A percentile compares a stretch with the other conserved stretches of the same genome.
These are phyloP conservation scores for Buxus sempervirens DNA, from an alignment of 164 flowering plant species.

Conservation along the genomic window DNA sequence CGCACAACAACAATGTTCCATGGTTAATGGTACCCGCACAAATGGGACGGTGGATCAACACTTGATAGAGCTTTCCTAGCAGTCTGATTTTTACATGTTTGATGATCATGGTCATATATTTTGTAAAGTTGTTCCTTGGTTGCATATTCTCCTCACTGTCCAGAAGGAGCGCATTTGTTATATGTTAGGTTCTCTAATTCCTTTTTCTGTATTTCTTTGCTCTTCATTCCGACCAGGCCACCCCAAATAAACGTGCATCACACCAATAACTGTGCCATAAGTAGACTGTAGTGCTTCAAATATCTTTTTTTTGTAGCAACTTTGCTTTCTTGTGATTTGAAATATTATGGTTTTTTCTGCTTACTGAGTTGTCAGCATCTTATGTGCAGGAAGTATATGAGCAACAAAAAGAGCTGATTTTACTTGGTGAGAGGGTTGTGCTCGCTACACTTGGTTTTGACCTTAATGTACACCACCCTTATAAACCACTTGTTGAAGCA, in stretches of 20 bases:
- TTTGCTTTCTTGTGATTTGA: background rate
- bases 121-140: background rate
- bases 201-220: background rate
- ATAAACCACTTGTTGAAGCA: constrained; percentile 81
- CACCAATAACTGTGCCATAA: background rate
- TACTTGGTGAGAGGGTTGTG: constrained; percentile 75
- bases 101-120: background rate
- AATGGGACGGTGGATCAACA: background rate
- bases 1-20: background rate
- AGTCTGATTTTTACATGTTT: background rate
- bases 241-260: background rate
- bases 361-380: background rate
- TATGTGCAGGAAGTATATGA: constrained; percentile 73
- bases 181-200: background rate
- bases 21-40: background rate
- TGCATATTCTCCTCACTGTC: background rate
- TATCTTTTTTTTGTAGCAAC: background rate
- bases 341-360: background rate
- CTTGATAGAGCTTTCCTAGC: background rate
- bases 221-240: background rate
- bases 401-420: constrained; percentile 69
- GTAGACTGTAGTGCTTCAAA: background rate
- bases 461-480: constrained; percentile 77
- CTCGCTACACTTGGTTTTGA: constrained; percentile 89
- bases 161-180: background rate